Percentiles rank a stretch among this genome's conserved stretches.
Evolutionary conservation across 2,329 filamentous ascomycete species (phyloP).

Genomic region (Botrytis byssoidea): DNA sequence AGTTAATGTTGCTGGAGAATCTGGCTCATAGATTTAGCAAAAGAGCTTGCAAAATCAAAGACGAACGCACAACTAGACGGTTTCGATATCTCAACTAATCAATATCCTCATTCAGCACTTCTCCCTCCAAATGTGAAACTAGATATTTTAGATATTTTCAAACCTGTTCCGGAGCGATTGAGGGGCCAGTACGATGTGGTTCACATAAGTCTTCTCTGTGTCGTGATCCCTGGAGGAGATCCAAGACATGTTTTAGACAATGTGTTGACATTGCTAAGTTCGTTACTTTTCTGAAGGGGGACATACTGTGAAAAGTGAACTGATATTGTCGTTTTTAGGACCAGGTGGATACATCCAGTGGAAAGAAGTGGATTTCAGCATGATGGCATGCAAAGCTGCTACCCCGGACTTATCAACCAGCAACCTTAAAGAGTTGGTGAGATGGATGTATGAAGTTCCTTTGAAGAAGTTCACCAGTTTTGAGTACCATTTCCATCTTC

Average conservation of each 20-base stretch:
- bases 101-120: not conserved
- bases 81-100: conserved; percentile 4
- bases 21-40: conserved; percentile 16
- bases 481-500: not conserved
- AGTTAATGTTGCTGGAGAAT: not conserved
- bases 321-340: not conserved
- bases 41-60: conserved; percentile 6
- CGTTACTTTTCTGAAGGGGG: not conserved
- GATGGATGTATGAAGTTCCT: conserved; percentile 1
- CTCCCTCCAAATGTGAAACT: conserved; percentile 10
- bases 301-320: not conserved
- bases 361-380: conserved; percentile 10
- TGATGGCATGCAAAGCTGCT: not conserved
- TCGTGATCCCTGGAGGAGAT: not conserved
- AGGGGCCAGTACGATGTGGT: conserved; percentile 6
- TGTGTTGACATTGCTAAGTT: conserved; percentile 8
- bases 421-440: not conserved
- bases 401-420: not conserved
- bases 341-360: conserved; percentile 19
- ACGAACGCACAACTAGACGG: conserved; percentile 2
- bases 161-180: not conserved
- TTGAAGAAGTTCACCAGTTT: conserved; percentile 1
- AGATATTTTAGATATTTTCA: conserved; percentile 8
- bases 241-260: conserved; percentile 14
- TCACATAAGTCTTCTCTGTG: conserved; percentile 13